Evolutionary conservation across 495 filamentous ascomycete species (phyloP), one percentile per base, ranked within the genome.

Genomic region (Hypoxylon rickii): DNA sequence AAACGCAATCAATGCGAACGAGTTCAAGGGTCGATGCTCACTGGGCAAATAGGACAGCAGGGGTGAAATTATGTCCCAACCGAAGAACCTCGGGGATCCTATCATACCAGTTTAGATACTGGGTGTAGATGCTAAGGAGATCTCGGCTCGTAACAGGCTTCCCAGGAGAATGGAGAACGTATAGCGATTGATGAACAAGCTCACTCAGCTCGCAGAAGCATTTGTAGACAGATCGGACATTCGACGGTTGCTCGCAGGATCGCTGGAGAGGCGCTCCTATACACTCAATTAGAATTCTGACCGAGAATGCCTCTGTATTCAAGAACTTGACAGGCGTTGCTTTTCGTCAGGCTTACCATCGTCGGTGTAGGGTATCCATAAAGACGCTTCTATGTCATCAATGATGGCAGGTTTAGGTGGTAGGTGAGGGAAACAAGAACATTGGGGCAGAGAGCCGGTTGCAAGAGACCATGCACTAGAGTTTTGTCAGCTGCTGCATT

Each of bases 141-240:
- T 80, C 78, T 45, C 75, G 75, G 56, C 79, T 81, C 0, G 81
- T 85, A 7, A 88, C 70, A 0, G 78, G 77, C 42, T 79, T 71
- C 16, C 78, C 81, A 1, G 86, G 86, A 0, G 84, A 80, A 61
- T 85, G 84, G 7, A 87, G 73, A 17, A 83, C 74, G 55, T 82
- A 84, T n/a, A 88, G 66, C 8, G 80, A 79, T 58, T 86, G 77
- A 47, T 86, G 84, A 3, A 88, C 79, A 8, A 88, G 79, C 66
- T 88, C 86, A 48, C 83, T 85, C 26, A 89, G 77, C 51, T 83
- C 81, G 60, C 81, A 84, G 49, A 86, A 85, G 34, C 80, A 80
- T 52, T 79, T 80, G 58, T 82, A 83, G 8, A 84, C 77, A 26
- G 81, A 83, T 21, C 79, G 70, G 19, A 83, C 78, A 46, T 81